Evolutionary conservation across 148 eudicot species (phyloP).

Genomic region (Chenopodium formosanum): DNA sequence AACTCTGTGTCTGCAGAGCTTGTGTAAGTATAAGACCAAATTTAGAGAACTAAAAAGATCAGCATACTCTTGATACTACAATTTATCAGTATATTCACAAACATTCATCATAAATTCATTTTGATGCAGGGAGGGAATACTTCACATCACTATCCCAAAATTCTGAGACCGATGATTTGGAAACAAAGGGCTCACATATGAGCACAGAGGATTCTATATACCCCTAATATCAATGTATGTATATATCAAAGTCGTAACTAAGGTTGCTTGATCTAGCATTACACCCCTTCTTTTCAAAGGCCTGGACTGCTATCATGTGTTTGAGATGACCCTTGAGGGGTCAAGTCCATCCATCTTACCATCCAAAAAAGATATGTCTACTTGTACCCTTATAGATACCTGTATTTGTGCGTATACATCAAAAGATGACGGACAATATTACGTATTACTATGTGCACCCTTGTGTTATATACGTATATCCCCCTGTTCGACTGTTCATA

Average conservation of each 20-base stretch:
- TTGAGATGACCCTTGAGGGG: neutral
- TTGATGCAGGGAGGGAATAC: slow-evolving; percentile 69
- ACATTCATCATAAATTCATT: neutral
- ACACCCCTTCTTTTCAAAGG: neutral
- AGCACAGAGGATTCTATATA: neutral
- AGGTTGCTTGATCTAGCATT: neutral
- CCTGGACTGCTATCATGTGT: neutral
- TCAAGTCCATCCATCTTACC: neutral
- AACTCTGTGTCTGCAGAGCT: slow-evolving; percentile 65
- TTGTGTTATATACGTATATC: neutral
- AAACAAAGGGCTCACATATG: neutral
- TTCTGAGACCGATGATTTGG: slow-evolving; percentile 21
- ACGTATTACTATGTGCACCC: slow-evolving; percentile 3
- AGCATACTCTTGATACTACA: neutral
- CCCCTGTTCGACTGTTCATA: neutral
- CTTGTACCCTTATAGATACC: neutral
- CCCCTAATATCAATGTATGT: neutral
- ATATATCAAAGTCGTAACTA: neutral
- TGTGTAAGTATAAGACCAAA: slow-evolving; percentile 45
- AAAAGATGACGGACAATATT: neutral
- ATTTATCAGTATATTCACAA: neutral
- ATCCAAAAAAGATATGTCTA: neutral
- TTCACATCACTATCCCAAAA: slow-evolving; percentile 54
- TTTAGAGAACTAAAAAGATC: neutral
- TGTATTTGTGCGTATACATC: neutral